Base-by-base conservation (phyloP, 139 green algal genomes). In the Chlamydomonas sp. region DNA sequence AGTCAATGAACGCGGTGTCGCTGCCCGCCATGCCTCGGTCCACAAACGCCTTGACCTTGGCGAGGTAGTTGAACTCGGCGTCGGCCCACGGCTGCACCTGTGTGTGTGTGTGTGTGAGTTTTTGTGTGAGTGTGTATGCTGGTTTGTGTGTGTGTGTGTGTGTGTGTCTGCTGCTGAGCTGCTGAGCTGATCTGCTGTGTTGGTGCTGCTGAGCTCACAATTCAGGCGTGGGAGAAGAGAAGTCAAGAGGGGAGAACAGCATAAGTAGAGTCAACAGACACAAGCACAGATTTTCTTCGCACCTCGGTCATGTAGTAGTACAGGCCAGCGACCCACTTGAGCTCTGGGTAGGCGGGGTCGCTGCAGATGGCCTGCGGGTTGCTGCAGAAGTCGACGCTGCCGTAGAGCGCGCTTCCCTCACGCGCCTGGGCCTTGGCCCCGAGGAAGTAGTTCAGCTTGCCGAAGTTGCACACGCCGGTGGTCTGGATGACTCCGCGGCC, bases 1-100 rank as follows among this genome's bases (percentile, higher is more conserved):
- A 16, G 29, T 63, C 54, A 63, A 63, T 63, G 54, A 63, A 63
- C 20, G 54, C n/a, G 54, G 54, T 63, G 54, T 63, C 54, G n/a
- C 20, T 24, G n/a, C 20, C 20, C 6, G 20, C 6, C 54, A 63
- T 63, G 54, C 54, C 54, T 16, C 54, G 20, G n/a, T 63, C 54
- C 54, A 63, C 54, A 63, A 63, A 63, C 20, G 54, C 54, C 6
- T 24, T 16, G 20, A 63, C 6, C 54, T 63, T 16, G 6, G 10
- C 6, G 22, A 35, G 20, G n/a, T 63, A 63, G n/a, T 63, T 24
- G 6, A 16, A 63, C 13, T 63, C 54, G 20, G 20, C n/a, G n/a
- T n/a, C n/a, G n/a, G n/a, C n/a, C n/a, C n/a, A n/a, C n/a, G n/a
- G n/a, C n/a, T n/a, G n/a, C n/a, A n/a, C n/a, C n/a, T n/a, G n/a